Percentiles rank a stretch among this genome's conserved stretches.
phyloP scores from a whole-genome alignment of 805 yeast genomes.

The Starmerella sirachaensis region DNA sequence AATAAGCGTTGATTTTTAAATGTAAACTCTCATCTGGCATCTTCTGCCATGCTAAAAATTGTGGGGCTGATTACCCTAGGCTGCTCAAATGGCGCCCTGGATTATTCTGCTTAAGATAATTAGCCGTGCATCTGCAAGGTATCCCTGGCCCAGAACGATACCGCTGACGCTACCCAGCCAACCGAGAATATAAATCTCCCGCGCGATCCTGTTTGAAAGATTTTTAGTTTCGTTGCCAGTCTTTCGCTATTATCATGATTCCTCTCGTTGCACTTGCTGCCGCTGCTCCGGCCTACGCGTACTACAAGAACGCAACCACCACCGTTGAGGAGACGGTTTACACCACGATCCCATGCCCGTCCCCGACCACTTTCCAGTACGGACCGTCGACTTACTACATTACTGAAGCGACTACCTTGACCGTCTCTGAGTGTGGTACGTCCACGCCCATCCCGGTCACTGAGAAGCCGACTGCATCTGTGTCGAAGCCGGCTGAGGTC shows the following conservation, averaged over 20 bases:
- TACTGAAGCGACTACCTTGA: constrained; percentile 42
- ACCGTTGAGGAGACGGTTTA: constrained; percentile 20
- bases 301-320: constrained; percentile 17
- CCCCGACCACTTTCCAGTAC: constrained; percentile 21
- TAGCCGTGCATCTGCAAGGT: too few species aligned
- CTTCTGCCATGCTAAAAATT: too few species aligned
- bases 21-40: too few species aligned
- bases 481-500: too few species aligned
- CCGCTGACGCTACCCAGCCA: too few species aligned
- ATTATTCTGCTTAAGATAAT: background rate
- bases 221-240: background rate
- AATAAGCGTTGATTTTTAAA: too few species aligned
- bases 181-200: background rate
- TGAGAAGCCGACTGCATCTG: too few species aligned
- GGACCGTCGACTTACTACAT: constrained; percentile 32
- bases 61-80: too few species aligned
- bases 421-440: constrained; percentile 52
- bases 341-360: constrained; percentile 20
- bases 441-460: constrained; percentile 32
- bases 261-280: constrained; percentile 38
- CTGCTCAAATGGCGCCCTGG: background rate
- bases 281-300: constrained; percentile 41
- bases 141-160: too few species aligned
- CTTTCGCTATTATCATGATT: constrained; percentile 4
- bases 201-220: background rate